Evolutionary conservation across 2,329 filamentous ascomycete species (phyloP).

Genomic region (Trichoderma gracile): DNA sequence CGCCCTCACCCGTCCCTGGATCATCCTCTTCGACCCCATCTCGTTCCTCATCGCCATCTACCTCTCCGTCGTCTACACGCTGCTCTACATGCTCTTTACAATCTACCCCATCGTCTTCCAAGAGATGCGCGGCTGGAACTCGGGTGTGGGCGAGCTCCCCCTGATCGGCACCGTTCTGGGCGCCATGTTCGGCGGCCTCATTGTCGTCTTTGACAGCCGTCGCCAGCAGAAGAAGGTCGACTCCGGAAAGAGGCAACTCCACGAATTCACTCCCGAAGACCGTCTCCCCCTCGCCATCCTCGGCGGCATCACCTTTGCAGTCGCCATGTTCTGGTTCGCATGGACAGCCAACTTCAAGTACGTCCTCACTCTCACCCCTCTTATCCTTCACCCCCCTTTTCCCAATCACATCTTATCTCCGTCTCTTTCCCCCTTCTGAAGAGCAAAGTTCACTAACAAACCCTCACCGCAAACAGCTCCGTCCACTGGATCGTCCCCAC

Average conservation of each 20-base stretch:
- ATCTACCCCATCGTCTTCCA: conserved; percentile 60
- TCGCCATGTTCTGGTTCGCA: conserved; percentile 63
- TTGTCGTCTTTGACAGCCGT: conserved; percentile 45
- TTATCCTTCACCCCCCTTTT: neutral
- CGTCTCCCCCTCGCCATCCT: conserved; percentile 62
- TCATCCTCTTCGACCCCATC: conserved; percentile 56
- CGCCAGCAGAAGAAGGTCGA: conserved; percentile 42
- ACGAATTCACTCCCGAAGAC: conserved; percentile 46
- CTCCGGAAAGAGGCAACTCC: conserved; percentile 38
- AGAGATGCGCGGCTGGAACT: conserved; percentile 54
- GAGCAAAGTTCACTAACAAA: conserved; percentile 30
- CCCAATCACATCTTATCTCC: conserved; percentile 24
- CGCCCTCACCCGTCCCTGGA: conserved; percentile 55
- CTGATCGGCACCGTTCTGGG: conserved; percentile 54
- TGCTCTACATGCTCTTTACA: conserved; percentile 60
- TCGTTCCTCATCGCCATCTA: conserved; percentile 55
- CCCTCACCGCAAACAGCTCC: conserved; percentile 37
- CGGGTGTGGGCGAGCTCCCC: conserved; percentile 53
- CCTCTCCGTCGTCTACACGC: conserved; percentile 53
- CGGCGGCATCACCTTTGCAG: conserved; percentile 53
- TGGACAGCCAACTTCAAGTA: conserved; percentile 56
- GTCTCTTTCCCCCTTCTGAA: too few species aligned
- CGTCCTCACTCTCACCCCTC: conserved; percentile 33
- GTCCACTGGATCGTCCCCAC: conserved; percentile 59
- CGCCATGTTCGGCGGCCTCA: conserved; percentile 45